Base-by-base conservation (phyloP, 768 basidiomycete species). In the Kwoniella sp. region DNA sequence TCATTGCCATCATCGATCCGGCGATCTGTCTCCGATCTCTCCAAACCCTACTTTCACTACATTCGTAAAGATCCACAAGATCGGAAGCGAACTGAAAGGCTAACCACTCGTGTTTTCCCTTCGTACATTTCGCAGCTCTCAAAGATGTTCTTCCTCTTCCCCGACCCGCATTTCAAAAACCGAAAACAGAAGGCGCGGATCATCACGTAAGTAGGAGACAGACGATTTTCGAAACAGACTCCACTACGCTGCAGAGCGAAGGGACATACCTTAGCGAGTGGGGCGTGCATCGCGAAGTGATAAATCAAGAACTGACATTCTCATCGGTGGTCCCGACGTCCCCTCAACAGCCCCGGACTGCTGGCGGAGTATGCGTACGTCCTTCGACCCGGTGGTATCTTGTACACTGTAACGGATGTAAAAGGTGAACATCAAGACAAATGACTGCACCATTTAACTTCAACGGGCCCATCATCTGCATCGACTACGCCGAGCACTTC, bases 151-250 rank as follows among this genome's bases (percentile, higher is more conserved):
- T 98, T 99, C 84, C 86, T 98, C 64, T 99, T 98, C 82, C 96
- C 96, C 47, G 96, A 99, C 81, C 96, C 96, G 0, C 96, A 98
- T 81, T 99, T 99, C 86, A 98, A 99, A 81, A 85, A 87, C 9
- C 88, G 94, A 73, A 99, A 99, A 81, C 95, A 98, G 85, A 99
- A 99, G 83, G 95, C 95, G 1, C 89, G 96, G 76, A 98, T 98
- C 79, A 94, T 98, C 77, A 96, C 94, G 58, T 82, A 56, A 60
- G 83, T 75, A n/a, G n/a, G n/a, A n/a, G n/a, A n/a, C n/a, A n/a
- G n/a, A n/a, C n/a, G n/a, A n/a, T n/a, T n/a, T 15, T 30, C 22
- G 28, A 11, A 28, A 9, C 31, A 38, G n/a, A n/a, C n/a, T n/a
- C n/a, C n/a, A n/a, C n/a, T n/a, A n/a, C n/a, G n/a, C n/a, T n/a